A percentile compares a stretch with the other conserved stretches of the same genome.
Evolutionary conservation across 108 stramenopile genomes (phyloP).

Genomic region (Stephanodiscus minutulus): DNA sequence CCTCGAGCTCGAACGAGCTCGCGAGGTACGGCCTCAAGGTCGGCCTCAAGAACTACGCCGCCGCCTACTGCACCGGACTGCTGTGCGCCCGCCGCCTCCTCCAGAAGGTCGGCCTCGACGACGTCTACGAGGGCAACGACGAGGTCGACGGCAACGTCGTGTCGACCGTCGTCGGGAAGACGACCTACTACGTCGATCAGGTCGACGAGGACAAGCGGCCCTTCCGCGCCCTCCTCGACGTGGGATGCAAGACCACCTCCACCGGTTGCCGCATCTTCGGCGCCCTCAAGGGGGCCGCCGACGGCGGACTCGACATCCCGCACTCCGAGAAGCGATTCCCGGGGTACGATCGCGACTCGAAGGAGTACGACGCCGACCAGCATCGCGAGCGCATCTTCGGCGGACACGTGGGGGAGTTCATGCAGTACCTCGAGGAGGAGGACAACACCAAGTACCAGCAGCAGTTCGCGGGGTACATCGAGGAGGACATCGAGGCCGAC

Average conservation of each 20-base stretch:
- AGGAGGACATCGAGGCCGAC: constrained; percentile 78
- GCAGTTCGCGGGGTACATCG: constrained; percentile 88
- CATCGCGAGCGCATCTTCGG: constrained; percentile 98
- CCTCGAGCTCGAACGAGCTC: constrained; percentile 92
- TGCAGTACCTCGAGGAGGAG: constrained; percentile 97
- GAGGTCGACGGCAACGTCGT: constrained; percentile 90
- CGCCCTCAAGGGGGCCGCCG: constrained; percentile 98
- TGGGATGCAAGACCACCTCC: constrained; percentile 95
- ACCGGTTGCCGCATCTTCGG: constrained; percentile 97
- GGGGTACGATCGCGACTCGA: constrained; percentile 97
- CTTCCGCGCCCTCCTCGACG: constrained; percentile 96
- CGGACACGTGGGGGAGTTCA: constrained; percentile 96
- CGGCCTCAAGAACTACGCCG: constrained; percentile 99
- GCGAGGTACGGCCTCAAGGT: constrained; percentile 92
- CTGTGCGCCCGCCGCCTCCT: constrained; percentile 95
- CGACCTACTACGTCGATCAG: constrained; percentile 96
- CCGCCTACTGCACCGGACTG: constrained; percentile 99
- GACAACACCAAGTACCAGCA: constrained; percentile 94
- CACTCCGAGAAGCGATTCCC: constrained; percentile 99
- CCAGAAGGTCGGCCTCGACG: constrained; percentile 95
- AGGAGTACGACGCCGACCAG: constrained; percentile 96
- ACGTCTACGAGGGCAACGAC: constrained; percentile 90
- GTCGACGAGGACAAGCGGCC: constrained; percentile 98
- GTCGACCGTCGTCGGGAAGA: constrained; percentile 84
- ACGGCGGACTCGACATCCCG: constrained; percentile 98